Base-by-base conservation (phyloP, 768 basidiomycete species). In the Phanerochaete carnosa region DNA sequence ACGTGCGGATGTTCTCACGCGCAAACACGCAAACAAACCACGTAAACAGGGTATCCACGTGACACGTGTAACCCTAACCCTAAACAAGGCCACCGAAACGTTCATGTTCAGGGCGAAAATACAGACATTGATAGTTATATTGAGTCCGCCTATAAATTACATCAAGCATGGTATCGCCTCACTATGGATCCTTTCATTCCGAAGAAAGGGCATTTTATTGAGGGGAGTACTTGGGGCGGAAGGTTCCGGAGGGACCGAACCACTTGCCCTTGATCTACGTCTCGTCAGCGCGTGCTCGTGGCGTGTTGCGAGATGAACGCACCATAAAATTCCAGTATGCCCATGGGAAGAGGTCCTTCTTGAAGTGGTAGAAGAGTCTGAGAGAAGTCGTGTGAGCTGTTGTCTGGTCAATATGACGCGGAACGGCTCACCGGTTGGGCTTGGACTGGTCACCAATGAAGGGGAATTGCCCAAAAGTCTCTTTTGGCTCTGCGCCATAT, bases 401-500 rank as follows among this genome's bases (percentile, higher is more conserved):
- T n/a, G n/a, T n/a, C n/a, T n/a, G n/a, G n/a, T n/a, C n/a, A 45
- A 53, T 65, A 3, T 68, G 37, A 53, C 63, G n/a, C n/a, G n/a
- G n/a, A 26, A 60, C 26, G 26, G 74, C 81, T 61, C 62, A 90
- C 92, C 88, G 80, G 67, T 88, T 82, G 37, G 88, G 88, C 61
- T 82, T 85, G n/a, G 78, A 72, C 75, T 97, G 95, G 70, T 96
- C 86, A 32, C 83, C 83, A 25, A 94, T 74, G 66, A 82, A 75
- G n/a, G 57, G 61, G 25, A 15, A 45, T 2, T 73, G 68, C 16
- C 81, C 75, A 68, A 99, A 98, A 0, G 91, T 83, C 75, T 98
- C 96, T 66, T 94, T 88, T 1, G 94, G 92, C 69, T 88, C 83
- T 1, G 88, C 75, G 16, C 92, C 95, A 73, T 98, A 99, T 72